Base-by-base conservation (phyloP, 208 protist genomes). In the Trypanosomatidae sp. region DNA sequence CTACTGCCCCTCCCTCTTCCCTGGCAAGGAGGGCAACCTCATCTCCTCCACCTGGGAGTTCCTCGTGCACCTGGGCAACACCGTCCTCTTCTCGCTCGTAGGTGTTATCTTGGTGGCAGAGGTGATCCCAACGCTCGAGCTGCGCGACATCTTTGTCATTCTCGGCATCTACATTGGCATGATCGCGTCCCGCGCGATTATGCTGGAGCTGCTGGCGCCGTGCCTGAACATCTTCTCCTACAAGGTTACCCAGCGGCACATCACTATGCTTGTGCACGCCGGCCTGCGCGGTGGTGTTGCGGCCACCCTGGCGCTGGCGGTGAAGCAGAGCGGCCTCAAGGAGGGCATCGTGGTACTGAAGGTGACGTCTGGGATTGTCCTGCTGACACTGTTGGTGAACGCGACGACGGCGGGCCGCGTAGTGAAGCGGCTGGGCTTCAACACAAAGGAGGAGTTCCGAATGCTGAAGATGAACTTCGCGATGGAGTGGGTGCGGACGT, bases 31-130 rank as follows among this genome's bases (percentile, higher is more conserved):
- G 80, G 81, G 83, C 43, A 89, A 87, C 71, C 49, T 89, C 53
- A 91, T 96, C 44, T 91, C 88, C 65, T 74, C 83, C 36, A 87
- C 90, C 44, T 97, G 94, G 94, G 85, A 96, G 76, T 92, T 94
- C 66, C 73, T 95, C 44, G 94, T 96, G 25, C 90, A 96, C 79
- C 59, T 95, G 36, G 85, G 82, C 76, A 96, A 95, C 81, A 95
- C 91, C 8, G 62, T 96, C 12, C 83, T 97, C 62, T 97, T 97
- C 83, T 90, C 85, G 5, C 81, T 97, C 22, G 88, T 95, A 4
- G 94, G 94, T 52, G 77, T 97, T 41, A 95, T 95, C 66, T 80
- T 97, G 55, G 89, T 94, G 28, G 87, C 74, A 2, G 82, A 94
- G 65, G 86, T 89, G 19, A 67, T 93, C 41, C 81, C 80, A 13